Percentiles rank a stretch among this genome's conserved stretches.
Evolutionary conservation across 2,329 filamentous ascomycete species (phyloP).

Genomic region (Onygena corvina): DNA sequence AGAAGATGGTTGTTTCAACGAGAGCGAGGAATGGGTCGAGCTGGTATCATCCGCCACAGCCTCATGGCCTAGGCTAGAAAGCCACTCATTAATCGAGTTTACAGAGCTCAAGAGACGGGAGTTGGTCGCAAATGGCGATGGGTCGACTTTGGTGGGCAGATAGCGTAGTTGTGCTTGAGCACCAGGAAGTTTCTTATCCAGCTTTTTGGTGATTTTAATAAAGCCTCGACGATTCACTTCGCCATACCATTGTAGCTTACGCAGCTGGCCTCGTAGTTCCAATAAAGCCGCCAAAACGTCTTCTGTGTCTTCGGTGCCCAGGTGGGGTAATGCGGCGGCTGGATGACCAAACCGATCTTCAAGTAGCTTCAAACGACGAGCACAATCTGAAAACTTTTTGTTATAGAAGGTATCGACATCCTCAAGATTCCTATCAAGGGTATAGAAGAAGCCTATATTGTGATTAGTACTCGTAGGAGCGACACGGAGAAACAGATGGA

Average conservation of each 20-base stretch:
- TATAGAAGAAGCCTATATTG: slow-evolving; percentile 85
- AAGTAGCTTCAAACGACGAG: slow-evolving; percentile 70
- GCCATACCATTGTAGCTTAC: slow-evolving; percentile 94
- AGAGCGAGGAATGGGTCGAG: slow-evolving; percentile 56
- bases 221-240: slow-evolving; percentile 94
- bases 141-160: slow-evolving; percentile 79
- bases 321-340: slow-evolving; percentile 54
- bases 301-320: slow-evolving; percentile 81
- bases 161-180: slow-evolving; percentile 72
- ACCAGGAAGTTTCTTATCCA: slow-evolving; percentile 82
- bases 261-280: slow-evolving; percentile 72
- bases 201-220: slow-evolving; percentile 96
- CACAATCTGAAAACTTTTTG: slow-evolving; percentile 78
- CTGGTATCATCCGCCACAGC: slow-evolving; percentile 63
- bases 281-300: slow-evolving; percentile 83
- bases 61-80: slow-evolving; percentile 66
- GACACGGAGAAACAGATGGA: slow-evolving; percentile 23
- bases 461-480: slow-evolving; percentile 26
- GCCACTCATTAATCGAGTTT: slow-evolving; percentile 75
- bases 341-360: slow-evolving; percentile 75
- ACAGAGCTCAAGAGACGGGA: slow-evolving; percentile 45
- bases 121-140: slow-evolving; percentile 75
- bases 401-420: slow-evolving; percentile 96
- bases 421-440: slow-evolving; percentile 91
- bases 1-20: slow-evolving; percentile 63